A percentile compares a stretch with the other conserved stretches of the same genome.
phyloP scores from a whole-genome alignment of 306 rosid genomes.

The Vachellia pachyceras region DNA sequence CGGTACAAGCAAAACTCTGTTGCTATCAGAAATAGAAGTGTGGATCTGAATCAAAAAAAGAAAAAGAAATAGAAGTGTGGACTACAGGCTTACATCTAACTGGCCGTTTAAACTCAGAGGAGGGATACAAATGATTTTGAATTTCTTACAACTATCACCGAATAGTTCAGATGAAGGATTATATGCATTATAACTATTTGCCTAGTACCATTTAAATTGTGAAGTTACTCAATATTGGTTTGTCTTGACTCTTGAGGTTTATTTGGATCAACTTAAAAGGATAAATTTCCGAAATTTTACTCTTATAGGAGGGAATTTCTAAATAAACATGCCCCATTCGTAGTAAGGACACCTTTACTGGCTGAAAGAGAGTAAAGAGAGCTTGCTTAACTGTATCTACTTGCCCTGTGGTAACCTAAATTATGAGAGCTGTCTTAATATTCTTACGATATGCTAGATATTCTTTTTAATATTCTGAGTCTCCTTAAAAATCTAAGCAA shows the following conservation, averaged over 20 bases:
- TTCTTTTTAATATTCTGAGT: not conserved
- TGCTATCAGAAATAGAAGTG: too few relatives aligned
- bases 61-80: conserved; percentile 6
- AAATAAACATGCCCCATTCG: not conserved
- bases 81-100: not conserved
- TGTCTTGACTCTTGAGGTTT: not conserved
- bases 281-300: conserved; percentile 3
- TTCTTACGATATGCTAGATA: conserved; percentile 6
- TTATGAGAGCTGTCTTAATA: not conserved
- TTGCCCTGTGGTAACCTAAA: not conserved
- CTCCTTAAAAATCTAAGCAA: conserved; percentile 10
- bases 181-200: not conserved
- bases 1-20: not conserved
- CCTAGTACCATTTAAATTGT: not conserved
- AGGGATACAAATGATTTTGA: conserved; percentile 18
- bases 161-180: not conserved
- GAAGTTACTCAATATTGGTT: not conserved
- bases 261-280: not conserved
- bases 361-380: not conserved
- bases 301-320: conserved; percentile 3
- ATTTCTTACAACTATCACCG: not conserved
- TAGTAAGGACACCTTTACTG: conserved; percentile 7
- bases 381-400: conserved; percentile 5
- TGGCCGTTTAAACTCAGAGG: not conserved
- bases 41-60: too few relatives aligned